These are phyloP conservation scores for Colletotrichum ledebouriae DNA, from an alignment of 2,329 filamentous ascomycete species.

Conservation along the genomic window DNA sequence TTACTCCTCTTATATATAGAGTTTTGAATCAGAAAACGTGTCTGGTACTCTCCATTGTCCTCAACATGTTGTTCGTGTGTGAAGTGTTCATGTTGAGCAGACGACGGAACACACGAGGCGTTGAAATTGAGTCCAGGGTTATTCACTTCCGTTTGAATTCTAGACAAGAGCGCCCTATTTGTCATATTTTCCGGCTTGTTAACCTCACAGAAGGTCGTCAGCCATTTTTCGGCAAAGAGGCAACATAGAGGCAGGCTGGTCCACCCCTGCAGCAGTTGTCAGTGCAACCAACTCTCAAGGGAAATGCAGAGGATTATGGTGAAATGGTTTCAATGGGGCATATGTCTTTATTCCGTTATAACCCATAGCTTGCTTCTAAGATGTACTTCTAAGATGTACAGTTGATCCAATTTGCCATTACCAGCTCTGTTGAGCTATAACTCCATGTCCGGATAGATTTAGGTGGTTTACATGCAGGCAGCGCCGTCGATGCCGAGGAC, in stretches of 20 bases:
- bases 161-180: no score
- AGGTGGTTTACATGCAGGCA: conserved; percentile 43
- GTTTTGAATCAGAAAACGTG: conserved; percentile 21
- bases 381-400: conserved; percentile 40
- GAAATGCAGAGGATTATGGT: neutral
- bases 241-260: no score
- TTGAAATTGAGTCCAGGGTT: no score
- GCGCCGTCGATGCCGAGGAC: conserved; percentile 46
- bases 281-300: no score
- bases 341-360: conserved; percentile 29
- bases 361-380: conserved; percentile 31
- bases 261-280: no score
- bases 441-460: conserved; percentile 20
- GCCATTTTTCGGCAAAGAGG: no score
- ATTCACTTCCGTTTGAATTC: no score
- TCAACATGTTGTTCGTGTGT: no score
- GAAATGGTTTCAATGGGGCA: conserved; percentile 22
- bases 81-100: no score
- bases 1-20: conserved; percentile 26
- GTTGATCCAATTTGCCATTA: conserved; percentile 32
- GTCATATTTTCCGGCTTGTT: no score
- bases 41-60: neutral
- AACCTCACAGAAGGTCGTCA: no score
- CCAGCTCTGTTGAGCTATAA: conserved; percentile 9
- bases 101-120: no score